Percentiles rank a stretch among this genome's conserved stretches.
Conservation (phyloP, 257 asterid species). For the Verbascum thapsus region DNA sequence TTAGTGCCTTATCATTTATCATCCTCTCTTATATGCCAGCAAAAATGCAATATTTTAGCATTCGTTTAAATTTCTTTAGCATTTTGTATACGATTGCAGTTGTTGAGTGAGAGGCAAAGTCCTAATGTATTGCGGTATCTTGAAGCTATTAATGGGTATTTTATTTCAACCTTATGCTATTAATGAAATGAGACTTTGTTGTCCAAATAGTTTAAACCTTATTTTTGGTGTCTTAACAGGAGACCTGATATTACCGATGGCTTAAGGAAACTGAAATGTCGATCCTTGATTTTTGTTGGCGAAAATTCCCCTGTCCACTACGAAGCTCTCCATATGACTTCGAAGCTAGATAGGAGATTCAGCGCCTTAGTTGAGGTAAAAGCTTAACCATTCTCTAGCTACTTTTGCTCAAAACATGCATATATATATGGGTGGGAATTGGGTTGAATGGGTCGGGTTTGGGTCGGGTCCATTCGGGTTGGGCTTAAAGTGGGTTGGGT, state of each 20-base stretch:
- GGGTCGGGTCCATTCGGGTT: too few species aligned
- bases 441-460: too few species aligned
- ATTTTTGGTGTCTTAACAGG: conserved; percentile 41
- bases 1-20: conserved; percentile 41
- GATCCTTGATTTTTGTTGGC: conserved; percentile 70
- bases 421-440: too few species aligned
- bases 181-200: background rate
- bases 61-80: conserved; percentile 10
- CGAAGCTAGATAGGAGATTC: conserved; percentile 63
- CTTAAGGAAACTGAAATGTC: conserved; percentile 54
- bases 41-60: background rate
- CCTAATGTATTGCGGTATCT: conserved; percentile 68
- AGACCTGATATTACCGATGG: conserved; percentile 66
- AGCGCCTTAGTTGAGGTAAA: conserved; percentile 76
- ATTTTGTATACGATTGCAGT: conserved; percentile 43
- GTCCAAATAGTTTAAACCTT: conserved; percentile 16
- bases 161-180: conserved; percentile 14
- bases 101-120: conserved; percentile 69
- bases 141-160: conserved; percentile 67
- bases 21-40: background rate
- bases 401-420: background rate
- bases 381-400: background rate
- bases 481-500: too few species aligned
- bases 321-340: conserved; percentile 69
- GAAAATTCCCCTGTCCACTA: conserved; percentile 74